Conservation (phyloP, 495 filamentous ascomycete genomes). For the Penicillium verhagenii region DNA sequence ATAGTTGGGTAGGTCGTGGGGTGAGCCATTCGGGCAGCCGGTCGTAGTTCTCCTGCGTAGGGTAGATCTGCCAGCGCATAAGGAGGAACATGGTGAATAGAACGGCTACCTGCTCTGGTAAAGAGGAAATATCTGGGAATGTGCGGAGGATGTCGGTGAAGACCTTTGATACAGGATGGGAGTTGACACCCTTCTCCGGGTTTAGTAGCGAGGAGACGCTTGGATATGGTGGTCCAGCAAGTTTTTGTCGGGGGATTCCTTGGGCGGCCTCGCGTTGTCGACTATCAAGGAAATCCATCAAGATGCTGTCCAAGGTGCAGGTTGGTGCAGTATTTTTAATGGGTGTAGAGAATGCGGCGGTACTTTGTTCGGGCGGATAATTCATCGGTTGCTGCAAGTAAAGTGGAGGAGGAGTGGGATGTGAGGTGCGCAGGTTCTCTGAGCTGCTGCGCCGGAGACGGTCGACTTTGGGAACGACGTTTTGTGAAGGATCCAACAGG, state of each 20-base stretch:
- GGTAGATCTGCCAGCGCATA: constrained; percentile 79
- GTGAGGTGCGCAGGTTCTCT: constrained; percentile 24
- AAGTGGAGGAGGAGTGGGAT: constrained; percentile 22
- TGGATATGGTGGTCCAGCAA: constrained; percentile 73
- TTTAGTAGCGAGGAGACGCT: constrained; percentile 73
- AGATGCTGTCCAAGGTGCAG: constrained; percentile 69
- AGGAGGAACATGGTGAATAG: constrained; percentile 81
- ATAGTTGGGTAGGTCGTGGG: constrained; percentile 60
- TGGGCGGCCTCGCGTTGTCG: constrained; percentile 61
- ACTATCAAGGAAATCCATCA: constrained; percentile 74
- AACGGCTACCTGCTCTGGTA: constrained; percentile 76
- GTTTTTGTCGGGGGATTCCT: constrained; percentile 56
- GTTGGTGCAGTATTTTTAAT: constrained; percentile 61
- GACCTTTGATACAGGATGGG: constrained; percentile 75
- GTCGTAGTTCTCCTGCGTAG: constrained; percentile 70
- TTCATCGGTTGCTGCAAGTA: constrained; percentile 29
- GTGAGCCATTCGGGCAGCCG: constrained; percentile 66
- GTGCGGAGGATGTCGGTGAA: constrained; percentile 77
- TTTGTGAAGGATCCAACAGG: constrained; percentile 55
- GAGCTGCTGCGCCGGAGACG: constrained; percentile 33
- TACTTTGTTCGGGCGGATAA: constrained; percentile 21
- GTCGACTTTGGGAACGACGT: constrained; percentile 40
- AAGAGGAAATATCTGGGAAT: constrained; percentile 64
- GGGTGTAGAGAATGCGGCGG: constrained; percentile 44
- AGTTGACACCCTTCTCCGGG: constrained; percentile 55